Percentiles rank a stretch among this genome's conserved stretches.
phyloP scores from a whole-genome alignment of 2,329 filamentous ascomycete species.

The Penicillium corylophilum region DNA sequence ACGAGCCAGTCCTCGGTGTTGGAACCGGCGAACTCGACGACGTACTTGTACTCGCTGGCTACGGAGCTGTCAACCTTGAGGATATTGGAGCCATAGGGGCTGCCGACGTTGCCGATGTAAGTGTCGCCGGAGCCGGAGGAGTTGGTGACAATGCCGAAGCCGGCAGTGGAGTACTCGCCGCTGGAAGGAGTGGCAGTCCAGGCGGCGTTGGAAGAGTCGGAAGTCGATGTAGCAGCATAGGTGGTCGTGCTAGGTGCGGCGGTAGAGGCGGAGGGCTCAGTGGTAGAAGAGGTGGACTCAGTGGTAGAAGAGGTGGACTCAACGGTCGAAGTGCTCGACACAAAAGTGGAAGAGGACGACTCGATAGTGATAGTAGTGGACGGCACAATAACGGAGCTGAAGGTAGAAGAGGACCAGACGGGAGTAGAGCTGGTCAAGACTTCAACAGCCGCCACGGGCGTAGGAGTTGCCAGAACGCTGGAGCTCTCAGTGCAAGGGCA shows the following conservation, averaged over 20 bases:
- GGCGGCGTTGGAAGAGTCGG: conserved; percentile 9
- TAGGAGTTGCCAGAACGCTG: not conserved
- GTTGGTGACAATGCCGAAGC: conserved; percentile 34
- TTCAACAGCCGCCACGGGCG: not conserved
- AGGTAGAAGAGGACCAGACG: not conserved
- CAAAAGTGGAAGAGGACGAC: not conserved
- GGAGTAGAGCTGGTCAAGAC: conserved; percentile 1
- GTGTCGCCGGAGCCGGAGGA: conserved; percentile 24
- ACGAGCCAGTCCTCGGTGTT: conserved; percentile 36
- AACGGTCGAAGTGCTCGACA: not conserved
- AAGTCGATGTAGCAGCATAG: conserved; percentile 2
- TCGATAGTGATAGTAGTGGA: not conserved
- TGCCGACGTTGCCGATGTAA: conserved; percentile 41
- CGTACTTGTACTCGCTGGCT: conserved; percentile 37
- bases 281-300: conserved; percentile 1
- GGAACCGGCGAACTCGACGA: conserved; percentile 34
- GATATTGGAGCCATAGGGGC: conserved; percentile 43
- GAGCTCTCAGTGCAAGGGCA: conserved; percentile 7
- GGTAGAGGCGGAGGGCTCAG: conserved; percentile 1
- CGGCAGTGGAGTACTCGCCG: conserved; percentile 27
- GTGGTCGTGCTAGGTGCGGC: conserved; percentile 11
- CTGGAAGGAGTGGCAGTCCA: conserved; percentile 25
- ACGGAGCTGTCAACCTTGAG: conserved; percentile 30
- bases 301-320: not conserved
- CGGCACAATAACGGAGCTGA: not conserved